Evolutionary conservation across 2,329 filamentous ascomycete species (phyloP), one percentile per base, ranked within the genome.

Genomic region (Fusarium coffeatum): DNA sequence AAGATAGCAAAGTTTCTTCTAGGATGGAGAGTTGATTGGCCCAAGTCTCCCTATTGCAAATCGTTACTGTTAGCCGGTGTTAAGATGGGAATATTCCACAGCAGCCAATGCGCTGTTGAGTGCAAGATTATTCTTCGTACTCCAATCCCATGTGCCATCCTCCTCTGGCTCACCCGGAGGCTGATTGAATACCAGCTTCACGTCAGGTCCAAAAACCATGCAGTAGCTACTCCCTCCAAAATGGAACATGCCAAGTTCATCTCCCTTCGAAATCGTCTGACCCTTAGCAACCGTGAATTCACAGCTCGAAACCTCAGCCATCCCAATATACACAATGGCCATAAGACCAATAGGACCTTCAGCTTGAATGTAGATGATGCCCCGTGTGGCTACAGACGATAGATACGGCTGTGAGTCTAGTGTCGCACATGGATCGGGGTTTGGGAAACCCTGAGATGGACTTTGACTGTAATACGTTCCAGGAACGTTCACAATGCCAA

Each of bases 231-330:
- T 64, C 0, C 60, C 62, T 0, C 62, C 62, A 18, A 64, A 65
- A 25, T 65, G 62, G 12, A 65, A 65, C 59, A 59, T 65, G 10
- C 62, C 62, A 6, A 65, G 50, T 12, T 59, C 22, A 8, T 65
- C 16, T 1, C 53, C 62, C 6, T 65, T 65, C 0, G 13, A 23
- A 0, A 65, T 30, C 2, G 6, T 11, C 1, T 40, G 8, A 1
- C 13, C 22, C 1, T 22, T 9, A 0, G 9, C 7, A 11, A 65
- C 47, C 1, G 43, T 53, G 7, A 65, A 59, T 9, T 64, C 28
- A 9, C 62, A 65, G 7, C 32, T 34, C 0, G 51, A 37, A 0
- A 64, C 59, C 8, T 65, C 62, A 5, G 51, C 62, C 62, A 65
- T 65, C 0, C 62, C 62, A 0, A 64, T 53, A 0, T 51, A 51